phyloP scores from a whole-genome alignment of 331 rosid species.

The Malus hybrid region DNA sequence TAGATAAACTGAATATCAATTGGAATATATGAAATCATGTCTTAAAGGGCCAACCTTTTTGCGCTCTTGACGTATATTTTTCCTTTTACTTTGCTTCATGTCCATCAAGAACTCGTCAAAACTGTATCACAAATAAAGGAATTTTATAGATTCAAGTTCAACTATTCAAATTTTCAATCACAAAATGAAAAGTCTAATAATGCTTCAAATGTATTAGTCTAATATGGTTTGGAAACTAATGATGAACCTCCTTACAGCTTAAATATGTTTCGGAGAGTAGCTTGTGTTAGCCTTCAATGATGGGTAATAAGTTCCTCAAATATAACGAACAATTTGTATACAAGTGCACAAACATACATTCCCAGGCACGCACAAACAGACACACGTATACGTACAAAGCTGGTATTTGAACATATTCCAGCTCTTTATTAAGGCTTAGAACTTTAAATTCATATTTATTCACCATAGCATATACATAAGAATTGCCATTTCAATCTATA shows the following conservation, averaged over 20 bases:
- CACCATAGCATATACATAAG: too few species aligned
- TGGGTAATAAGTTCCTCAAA: background rate
- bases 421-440: background rate
- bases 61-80: constrained; percentile 94
- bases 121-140: constrained; percentile 31
- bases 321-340: background rate
- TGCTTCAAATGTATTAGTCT: background rate
- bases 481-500: too few species aligned
- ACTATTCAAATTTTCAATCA: background rate
- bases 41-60: constrained; percentile 54
- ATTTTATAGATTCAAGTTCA: background rate
- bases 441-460: background rate
- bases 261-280: background rate
- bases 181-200: background rate
- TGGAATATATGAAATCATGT: constrained; percentile 1
- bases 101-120: constrained; percentile 94
- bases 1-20: background rate
- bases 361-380: background rate
- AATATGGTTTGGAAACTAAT: background rate
- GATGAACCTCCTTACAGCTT: background rate
- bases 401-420: background rate
- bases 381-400: background rate
- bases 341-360: too few species aligned
- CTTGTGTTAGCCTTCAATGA: background rate
- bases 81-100: constrained; percentile 91